phyloP scores from a whole-genome alignment of 208 protist genomes.

The Leishmania guyanensis region DNA sequence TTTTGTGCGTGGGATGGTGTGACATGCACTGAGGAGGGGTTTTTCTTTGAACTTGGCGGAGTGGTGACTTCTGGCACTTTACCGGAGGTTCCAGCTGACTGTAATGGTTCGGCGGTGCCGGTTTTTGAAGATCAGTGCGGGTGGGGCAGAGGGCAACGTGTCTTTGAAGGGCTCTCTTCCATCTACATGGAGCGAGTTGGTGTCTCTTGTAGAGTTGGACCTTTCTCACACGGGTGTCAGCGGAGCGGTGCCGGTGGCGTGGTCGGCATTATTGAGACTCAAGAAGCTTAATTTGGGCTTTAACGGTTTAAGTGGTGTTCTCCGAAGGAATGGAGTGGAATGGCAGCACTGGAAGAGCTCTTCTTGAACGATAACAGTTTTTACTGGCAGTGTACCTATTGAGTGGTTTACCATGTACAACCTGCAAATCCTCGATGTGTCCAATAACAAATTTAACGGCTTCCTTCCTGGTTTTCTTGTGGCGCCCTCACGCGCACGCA shows the following conservation, averaged over 20 bases:
- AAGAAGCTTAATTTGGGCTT: neutral
- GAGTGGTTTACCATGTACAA: neutral
- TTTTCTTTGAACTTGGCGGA: neutral
- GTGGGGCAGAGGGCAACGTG: neutral
- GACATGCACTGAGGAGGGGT: neutral
- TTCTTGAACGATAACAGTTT: slow-evolving; percentile 8
- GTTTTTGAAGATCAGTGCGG: neutral
- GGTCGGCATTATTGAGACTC: neutral
- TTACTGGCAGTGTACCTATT: neutral
- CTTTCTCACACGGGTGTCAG: neutral
- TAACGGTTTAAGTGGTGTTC: neutral
- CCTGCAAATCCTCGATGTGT: neutral
- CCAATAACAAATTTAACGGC: slow-evolving; percentile 5
- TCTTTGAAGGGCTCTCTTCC: neutral
- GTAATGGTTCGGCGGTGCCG: neutral
- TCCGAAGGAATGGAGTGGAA: neutral
- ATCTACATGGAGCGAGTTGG: neutral
- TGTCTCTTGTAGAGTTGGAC: neutral
- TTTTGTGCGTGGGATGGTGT: slow-evolving; percentile 2
- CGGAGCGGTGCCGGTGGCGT: neutral
- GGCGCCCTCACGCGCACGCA: neutral
- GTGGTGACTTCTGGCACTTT: neutral
- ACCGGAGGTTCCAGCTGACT: neutral
- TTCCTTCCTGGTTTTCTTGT: neutral
- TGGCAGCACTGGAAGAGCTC: neutral